Evolutionary conservation across 2,329 filamentous ascomycete genomes (phyloP).

Genomic region (Seiridium unicorne): DNA sequence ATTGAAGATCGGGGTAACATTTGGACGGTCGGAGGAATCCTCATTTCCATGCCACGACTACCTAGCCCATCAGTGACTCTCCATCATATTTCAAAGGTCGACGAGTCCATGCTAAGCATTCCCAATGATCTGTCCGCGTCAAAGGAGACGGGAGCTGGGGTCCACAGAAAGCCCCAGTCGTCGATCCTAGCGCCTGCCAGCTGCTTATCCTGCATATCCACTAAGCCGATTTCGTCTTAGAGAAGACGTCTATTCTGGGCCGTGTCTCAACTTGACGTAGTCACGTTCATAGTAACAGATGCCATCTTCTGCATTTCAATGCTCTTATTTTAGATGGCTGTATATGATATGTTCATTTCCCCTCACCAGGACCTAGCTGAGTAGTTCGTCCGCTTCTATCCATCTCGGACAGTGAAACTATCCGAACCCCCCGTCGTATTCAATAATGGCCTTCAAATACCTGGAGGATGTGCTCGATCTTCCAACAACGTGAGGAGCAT

Average conservation of each 20-base stretch:
- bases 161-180: background rate
- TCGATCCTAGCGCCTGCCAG: constrained; percentile 8
- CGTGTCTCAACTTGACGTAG: background rate
- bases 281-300: background rate
- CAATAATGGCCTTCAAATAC: background rate
- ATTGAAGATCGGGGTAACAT: background rate
- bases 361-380: too few species aligned
- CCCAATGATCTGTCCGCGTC: too few species aligned
- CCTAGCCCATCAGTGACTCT: too few species aligned
- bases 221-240: background rate
- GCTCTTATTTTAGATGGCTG: too few species aligned
- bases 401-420: background rate
- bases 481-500: too few species aligned
- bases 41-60: background rate
- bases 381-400: too few species aligned
- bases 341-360: too few species aligned
- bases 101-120: too few species aligned
- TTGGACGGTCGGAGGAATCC: background rate
- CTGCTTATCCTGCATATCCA: constrained; percentile 23
- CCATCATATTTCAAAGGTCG: too few species aligned
- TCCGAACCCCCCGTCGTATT: background rate
- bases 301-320: too few species aligned
- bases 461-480: background rate
- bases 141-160: background rate
- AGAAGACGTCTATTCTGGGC: background rate